Base-by-base conservation (phyloP, 345 rosid genomes). In the Durio zibethinus region DNA sequence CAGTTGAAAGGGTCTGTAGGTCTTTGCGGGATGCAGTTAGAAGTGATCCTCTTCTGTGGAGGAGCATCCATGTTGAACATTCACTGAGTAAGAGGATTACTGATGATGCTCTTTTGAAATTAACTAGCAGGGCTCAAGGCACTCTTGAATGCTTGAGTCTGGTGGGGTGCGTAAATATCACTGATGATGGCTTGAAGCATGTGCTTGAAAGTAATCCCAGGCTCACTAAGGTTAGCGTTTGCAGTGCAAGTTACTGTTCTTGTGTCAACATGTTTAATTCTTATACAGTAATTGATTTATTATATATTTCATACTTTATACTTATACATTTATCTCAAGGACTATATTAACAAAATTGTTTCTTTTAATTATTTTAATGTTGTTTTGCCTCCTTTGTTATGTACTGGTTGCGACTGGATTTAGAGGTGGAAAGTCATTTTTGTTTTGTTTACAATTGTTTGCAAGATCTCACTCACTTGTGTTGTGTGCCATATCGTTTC, bases 81-180 rank as follows among this genome's bases (percentile, higher is more conserved):
- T 45, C 79, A 2, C 42, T 77, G 47, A 77, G 29, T 54, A 25
- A 53, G 43, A 67, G 10, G 23, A 77, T 77, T 38, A 77, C 74
- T 4, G 74, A 77, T 40, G 74, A 77, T 25, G 40, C 74, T 77
- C 74, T 77, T 42, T 60, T 67, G 54, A 77, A 66, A 67, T 40
- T 77, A 50, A 67, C 79, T 56, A 57, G 54, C 79, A 77, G 74
- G 66, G 79, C 79, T 77, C 74, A 54, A 53, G 79, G 79, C 57
- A 77, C 74, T 56, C 52, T 77, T 10, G 42, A 77, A 53, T 53
- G 56, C 79, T 68, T 77, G 74, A 77, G 66, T 68, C 52, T 77
- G 9, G 74, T 77, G 8, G 79, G 63, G 11, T 77, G 79, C 67
- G 18, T 36, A 25, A 54, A 20, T 43, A 77, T 77, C 74, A 67